Evolutionary conservation across 2,329 filamentous ascomycete genomes (phyloP), one percentile per base, ranked within the genome.

Genomic region (Cadophora luteo-olivacea): DNA sequence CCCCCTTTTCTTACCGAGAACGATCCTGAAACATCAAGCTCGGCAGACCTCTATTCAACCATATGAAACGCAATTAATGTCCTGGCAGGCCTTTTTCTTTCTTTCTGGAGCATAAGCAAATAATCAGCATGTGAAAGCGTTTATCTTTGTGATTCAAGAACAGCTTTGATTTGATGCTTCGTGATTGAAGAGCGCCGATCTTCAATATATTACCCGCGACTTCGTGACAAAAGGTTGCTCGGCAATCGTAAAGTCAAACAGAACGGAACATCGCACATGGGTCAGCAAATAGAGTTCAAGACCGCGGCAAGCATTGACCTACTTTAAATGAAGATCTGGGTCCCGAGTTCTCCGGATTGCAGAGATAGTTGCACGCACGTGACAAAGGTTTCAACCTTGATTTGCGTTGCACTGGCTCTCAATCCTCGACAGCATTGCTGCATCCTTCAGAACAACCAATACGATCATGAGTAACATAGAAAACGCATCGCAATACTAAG

Each of bases 271-370:
- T 41, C 55, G 33, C 33, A 41, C 33, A 33, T 9, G 8, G 52
- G 33, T n/a, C 52, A 55, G 19, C 25, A 55, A 55, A 55, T 55
- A 55, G 29, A 55, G 52, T 55, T 55, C 25, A n/a, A 55, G 52
- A 55, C 33, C 19, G 52, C 14, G 25, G 16, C 8, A 55, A 55
- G 52, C 52, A 55, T 55, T 32, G 52, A 55, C 52, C 25, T 55
- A 55, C 52, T 55, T 25, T 55, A 55, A 55, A 55, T 29, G 14
- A 55, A 33, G 11, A 55, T 22, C 52, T 55, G 52, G 52, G 29
- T 33, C 9, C 24, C 52, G 0, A n/a, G 8, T 3, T 55, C 8
- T 29, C 52, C 5, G n/a, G 52, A 19, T 55, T n/a, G 24, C 24
- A n/a, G 5, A 33, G 25, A 55, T 19, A 25, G 16, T n/a, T 55